Base-by-base conservation (phyloP, 2,329 filamentous ascomycete genomes). In the Epichloe gansuensis region DNA sequence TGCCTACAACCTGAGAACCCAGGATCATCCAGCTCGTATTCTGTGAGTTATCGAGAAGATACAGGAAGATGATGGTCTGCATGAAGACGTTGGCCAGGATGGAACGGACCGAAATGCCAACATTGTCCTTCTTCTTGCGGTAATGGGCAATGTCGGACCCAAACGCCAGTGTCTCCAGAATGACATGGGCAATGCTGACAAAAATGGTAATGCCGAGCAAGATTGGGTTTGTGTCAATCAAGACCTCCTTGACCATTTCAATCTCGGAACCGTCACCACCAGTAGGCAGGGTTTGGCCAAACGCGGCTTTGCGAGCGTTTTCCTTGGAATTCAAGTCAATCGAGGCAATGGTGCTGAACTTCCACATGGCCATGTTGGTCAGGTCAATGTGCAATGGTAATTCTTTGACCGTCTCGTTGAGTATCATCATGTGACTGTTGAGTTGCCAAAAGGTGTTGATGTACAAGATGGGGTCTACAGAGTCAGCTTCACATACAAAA, bases 1-100 rank as follows among this genome's bases (percentile, higher is more conserved):
- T 82, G 49, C 91, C 90, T 56, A 95, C 82, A 21, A 86, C 93
- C 72, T 98, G 93, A 11, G 88, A 86, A 49, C 91, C 90, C 21
- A 98, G 75, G 61, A 98, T 97, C 90, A 98, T 97, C 91, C 91
- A 98, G 58, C 87, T 95, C 0, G 93, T 98, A 67, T 93, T 94
- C 54, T 96, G 90, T 59, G 90, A 94, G 74, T 98, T 97, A 73
- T 98, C 93, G 62, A 98, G 74, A 34, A 98, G 80, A 70, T 98
- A 98, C 46, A 98, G 77, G 78, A 98, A 94, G 69, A 98, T 96
- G 64, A 97, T 78, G 6, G 78, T 69, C 70, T 98, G 93, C 93
- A 98, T 98, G 69, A 97, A 91, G 56, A 97, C 91, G 64, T 97
- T 98, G 66, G 88, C 90, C 53, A 98, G 75, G 63, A 98, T 98